Evolutionary conservation across 768 basidiomycete genomes (phyloP).

Genomic region (Tricholoma bakamatsutake): DNA sequence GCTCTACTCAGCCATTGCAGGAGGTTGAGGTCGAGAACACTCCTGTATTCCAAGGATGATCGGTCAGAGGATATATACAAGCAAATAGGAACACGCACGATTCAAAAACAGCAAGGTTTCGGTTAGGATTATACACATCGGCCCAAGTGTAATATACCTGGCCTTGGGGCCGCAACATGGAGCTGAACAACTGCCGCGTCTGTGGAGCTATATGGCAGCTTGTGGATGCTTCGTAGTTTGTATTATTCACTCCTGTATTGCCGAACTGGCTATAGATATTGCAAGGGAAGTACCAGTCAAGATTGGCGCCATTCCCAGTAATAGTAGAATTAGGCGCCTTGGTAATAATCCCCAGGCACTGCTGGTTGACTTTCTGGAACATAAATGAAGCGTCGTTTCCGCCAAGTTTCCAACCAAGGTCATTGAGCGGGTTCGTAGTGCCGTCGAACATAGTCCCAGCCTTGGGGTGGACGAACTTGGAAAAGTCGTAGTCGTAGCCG

Average conservation of each 20-base stretch:
- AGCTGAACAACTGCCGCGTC: slow-evolving; percentile 48
- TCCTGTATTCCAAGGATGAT: slow-evolving; percentile 34
- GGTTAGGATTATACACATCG: slow-evolving; percentile 57
- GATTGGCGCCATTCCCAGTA: slow-evolving; percentile 45
- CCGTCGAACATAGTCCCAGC: slow-evolving; percentile 69
- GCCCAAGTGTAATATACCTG: slow-evolving; percentile 95
- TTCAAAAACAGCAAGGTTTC: slow-evolving; percentile 93
- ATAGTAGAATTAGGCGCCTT: slow-evolving; percentile 69
- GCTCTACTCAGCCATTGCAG: slow-evolving; percentile 78
- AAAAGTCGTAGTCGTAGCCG: slow-evolving; percentile 90
- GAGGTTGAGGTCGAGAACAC: slow-evolving; percentile 84
- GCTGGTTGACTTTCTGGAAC: slow-evolving; percentile 88
- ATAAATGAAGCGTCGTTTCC: slow-evolving; percentile 92
- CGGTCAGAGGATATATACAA: neutral
- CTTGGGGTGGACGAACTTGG: slow-evolving; percentile 77
- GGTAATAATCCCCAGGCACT: slow-evolving; percentile 75
- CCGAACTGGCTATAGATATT: slow-evolving; percentile 80
- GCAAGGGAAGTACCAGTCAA: slow-evolving; percentile 99
- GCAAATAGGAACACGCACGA: slow-evolving; percentile 49
- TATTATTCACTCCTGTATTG: slow-evolving; percentile 54
- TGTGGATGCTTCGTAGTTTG: slow-evolving; percentile 55
- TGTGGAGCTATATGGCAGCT: slow-evolving; percentile 66
- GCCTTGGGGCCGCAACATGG: slow-evolving; percentile 48
- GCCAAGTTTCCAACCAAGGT: slow-evolving; percentile 67
- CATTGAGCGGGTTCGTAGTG: slow-evolving; percentile 75